phyloP scores from a whole-genome alignment of 257 asterid genomes.

The Jacaranda mimosifolia region DNA sequence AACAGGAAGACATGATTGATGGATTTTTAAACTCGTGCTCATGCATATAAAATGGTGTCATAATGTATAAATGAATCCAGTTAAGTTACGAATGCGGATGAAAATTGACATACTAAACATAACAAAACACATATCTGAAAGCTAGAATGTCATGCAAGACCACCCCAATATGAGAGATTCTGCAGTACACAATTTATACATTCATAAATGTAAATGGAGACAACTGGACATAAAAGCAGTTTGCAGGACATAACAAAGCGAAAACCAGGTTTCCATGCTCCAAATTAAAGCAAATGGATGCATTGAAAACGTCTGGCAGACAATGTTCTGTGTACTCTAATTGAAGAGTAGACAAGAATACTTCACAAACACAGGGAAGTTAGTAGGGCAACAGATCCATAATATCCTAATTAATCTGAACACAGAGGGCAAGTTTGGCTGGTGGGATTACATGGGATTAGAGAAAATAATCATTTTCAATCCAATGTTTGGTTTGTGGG shows the following conservation, averaged over 20 bases:
- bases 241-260: neutral
- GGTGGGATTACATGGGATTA: no score
- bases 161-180: no score
- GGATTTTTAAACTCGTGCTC: no score
- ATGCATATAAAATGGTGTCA: no score
- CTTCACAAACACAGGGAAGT: conserved; percentile 2
- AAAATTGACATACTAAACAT: neutral
- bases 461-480: no score
- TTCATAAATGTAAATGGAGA: neutral
- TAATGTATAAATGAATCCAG: no score
- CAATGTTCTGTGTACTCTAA: neutral
- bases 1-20: no score
- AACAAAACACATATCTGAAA: neutral
- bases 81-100: neutral
- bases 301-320: no score
- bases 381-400: no score
- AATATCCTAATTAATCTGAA: no score
- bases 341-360: neutral
- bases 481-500: no score
- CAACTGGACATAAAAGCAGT: neutral
- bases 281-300: neutral
- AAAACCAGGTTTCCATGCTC: conserved; percentile 5
- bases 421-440: no score
- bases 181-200: neutral
- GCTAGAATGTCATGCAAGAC: neutral